phyloP scores from a whole-genome alignment of 441 rosid species.

The Jatropha podagrica region DNA sequence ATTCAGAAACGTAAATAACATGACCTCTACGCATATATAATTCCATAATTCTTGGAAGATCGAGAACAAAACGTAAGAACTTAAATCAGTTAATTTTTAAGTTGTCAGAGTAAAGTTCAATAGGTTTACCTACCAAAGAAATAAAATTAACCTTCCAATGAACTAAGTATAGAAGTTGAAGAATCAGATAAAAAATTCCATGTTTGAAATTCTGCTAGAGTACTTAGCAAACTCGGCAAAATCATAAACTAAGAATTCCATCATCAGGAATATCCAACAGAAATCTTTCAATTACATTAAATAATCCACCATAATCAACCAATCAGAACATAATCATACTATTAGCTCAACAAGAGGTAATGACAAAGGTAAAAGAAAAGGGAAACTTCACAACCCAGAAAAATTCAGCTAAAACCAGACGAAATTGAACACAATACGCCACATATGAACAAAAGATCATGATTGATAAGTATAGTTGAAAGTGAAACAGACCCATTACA shows the following conservation, averaged over 20 bases:
- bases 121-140: background rate
- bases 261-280: background rate
- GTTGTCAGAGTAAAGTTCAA: background rate
- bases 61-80: background rate
- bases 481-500: slow-evolving; percentile 30
- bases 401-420: slow-evolving; percentile 27
- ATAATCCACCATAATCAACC: background rate
- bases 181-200: background rate
- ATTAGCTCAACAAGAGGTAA: slow-evolving; percentile 9
- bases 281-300: slow-evolving; percentile 1
- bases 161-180: background rate
- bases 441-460: slow-evolving; percentile 20
- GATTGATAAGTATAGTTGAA: slow-evolving; percentile 24
- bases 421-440: slow-evolving; percentile 21
- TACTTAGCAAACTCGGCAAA: background rate
- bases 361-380: slow-evolving; percentile 4
- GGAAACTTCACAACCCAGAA: slow-evolving; percentile 19
- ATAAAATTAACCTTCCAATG: slow-evolving; percentile 4
- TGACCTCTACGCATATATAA: background rate
- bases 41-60: background rate
- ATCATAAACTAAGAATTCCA: background rate
- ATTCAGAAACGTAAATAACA: slow-evolving; percentile 19
- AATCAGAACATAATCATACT: slow-evolving; percentile 3
- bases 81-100: background rate
- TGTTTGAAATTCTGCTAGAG: background rate